Base-by-base conservation (phyloP, 768 basidiomycete genomes). In the Leccinum fibrillosum region DNA sequence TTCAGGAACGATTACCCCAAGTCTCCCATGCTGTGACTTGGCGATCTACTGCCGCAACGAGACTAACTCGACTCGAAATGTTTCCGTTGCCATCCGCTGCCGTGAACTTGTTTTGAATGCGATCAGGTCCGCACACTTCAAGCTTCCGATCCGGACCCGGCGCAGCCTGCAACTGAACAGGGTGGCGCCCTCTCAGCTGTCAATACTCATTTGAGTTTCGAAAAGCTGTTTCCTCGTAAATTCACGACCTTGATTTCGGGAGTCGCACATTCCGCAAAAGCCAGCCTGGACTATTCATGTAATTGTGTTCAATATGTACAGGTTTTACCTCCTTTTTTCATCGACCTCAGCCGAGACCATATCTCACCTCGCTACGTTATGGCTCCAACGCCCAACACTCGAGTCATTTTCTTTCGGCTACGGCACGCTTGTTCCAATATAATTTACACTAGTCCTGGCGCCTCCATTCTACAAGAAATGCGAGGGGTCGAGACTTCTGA, bases 401-500 rank as follows among this genome's bases (percentile, higher is more conserved):
- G n/a, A 42, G n/a, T 42, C 19, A n/a, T 5, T 44, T 44, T 44
- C 19, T 44, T 19, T 44, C 42, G n/a, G n/a, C 39, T 42, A 37
- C n/a, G 49, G 17, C 17, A 17, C 26, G 26, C 11, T 45, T 49
- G 56, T 32, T 25, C 25, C 32, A n/a, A 55, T 30, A 30, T 25
- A 39, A 39, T 39, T 39, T 54, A 49, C 47, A 28, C 57, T 25
- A n/a, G 12, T 35, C 11, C 30, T 11, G 49, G 5, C 26, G 28
- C 42, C 42, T 19, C 42, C 42, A 42, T 32, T 49, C 50, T 69
- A 78, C 51, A 78, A 52, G 57, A 75, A 76, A 25, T 61, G 65
- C 12, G 70, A 71, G 9, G 77, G 84, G 52, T 74, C 78, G 44
- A 86, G 75, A 60, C 69, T 77, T 60, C 72, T 73, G 62, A 88